A percentile compares a stretch with the other conserved stretches of the same genome.
Evolutionary conservation across 2,329 filamentous ascomycete genomes (phyloP).

Genomic region (Emydomyces testavorans): DNA sequence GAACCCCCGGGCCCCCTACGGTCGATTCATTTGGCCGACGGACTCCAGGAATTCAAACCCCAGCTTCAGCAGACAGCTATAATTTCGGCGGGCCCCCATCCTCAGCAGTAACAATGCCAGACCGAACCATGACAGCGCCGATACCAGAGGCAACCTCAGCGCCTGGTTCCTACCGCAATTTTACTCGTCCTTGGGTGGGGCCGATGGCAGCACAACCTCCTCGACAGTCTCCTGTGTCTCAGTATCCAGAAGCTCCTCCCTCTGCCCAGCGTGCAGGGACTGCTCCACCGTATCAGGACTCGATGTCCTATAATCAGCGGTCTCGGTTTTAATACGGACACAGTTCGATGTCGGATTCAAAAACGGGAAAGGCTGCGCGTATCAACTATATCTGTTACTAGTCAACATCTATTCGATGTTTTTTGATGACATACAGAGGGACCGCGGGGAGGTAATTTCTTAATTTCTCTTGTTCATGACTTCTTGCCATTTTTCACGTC

Average conservation of each 20-base stretch:
- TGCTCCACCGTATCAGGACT: constrained; percentile 6
- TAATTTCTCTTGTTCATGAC: constrained; percentile 5
- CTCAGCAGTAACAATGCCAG: constrained; percentile 8
- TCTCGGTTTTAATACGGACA: constrained; percentile 1
- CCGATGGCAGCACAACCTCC: not conserved
- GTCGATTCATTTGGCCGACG: constrained; percentile 4
- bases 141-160: constrained; percentile 9
- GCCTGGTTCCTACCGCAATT: constrained; percentile 11
- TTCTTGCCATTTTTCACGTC: not conserved
- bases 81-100: not conserved
- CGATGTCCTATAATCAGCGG: not conserved
- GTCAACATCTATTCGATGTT: not conserved
- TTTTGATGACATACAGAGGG: constrained; percentile 1
- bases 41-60: constrained; percentile 7
- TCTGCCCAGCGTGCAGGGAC: constrained; percentile 8
- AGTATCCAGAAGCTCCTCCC: not conserved
- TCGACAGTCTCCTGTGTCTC: not conserved
- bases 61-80: constrained; percentile 5
- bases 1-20: constrained; percentile 18
- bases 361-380: not conserved
- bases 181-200: constrained; percentile 5
- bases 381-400: not conserved
- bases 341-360: not conserved
- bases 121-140: constrained; percentile 13
- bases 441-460: constrained; percentile 7